These are phyloP conservation scores for Ceratopteris richardii DNA, from an alignment of 75 land plant genomes.

Conservation along the genomic window DNA sequence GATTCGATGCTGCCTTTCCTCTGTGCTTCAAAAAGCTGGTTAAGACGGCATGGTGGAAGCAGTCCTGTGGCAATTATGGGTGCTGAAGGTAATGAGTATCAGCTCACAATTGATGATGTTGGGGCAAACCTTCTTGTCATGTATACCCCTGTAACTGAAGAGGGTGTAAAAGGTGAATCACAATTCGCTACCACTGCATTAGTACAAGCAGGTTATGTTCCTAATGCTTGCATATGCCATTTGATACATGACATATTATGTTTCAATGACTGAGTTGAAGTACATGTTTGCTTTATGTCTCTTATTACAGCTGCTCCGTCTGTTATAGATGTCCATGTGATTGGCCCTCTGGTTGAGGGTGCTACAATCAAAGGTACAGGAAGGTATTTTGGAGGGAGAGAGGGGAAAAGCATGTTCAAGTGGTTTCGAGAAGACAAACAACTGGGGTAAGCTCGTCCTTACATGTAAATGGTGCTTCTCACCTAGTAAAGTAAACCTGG, in stretches of 20 bases:
- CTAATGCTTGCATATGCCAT: no score
- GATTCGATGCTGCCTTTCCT: no score
- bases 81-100: slow-evolving; percentile 83
- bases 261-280: not conserved
- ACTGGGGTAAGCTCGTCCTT: slow-evolving; percentile 43
- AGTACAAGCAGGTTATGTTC: slow-evolving; percentile 4
- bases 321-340: slow-evolving; percentile 63
- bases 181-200: slow-evolving; percentile 78
- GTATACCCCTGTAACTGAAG: slow-evolving; percentile 97
- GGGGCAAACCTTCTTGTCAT: slow-evolving; percentile 79
- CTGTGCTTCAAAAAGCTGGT: slow-evolving; percentile 54
- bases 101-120: slow-evolving; percentile 67
- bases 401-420: slow-evolving; percentile 91
- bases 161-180: slow-evolving; percentile 87
- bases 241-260: no score
- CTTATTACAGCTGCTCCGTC: slow-evolving; percentile 64
- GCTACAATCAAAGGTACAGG: slow-evolving; percentile 61
- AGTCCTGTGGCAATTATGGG: slow-evolving; percentile 80
- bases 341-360: slow-evolving; percentile 77
- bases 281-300: not conserved
- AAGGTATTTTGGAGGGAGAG: slow-evolving; percentile 86
- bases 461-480: no score
- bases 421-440: slow-evolving; percentile 72
- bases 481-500: no score
- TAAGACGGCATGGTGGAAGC: slow-evolving; percentile 65